Conservation (phyloP, 257 asterid genomes). For the Fraxinus americana region DNA sequence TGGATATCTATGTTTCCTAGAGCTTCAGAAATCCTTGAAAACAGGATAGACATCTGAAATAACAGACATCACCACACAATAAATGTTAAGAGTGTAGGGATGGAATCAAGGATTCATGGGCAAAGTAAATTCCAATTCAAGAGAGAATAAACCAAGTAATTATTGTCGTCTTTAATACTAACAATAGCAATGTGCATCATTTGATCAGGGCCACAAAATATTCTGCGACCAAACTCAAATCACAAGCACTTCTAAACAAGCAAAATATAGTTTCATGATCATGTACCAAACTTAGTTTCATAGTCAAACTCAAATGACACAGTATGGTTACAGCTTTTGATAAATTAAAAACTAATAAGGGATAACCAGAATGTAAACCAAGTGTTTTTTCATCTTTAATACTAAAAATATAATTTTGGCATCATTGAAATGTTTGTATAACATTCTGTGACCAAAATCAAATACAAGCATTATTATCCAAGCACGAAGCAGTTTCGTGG, state of each 20-base stretch:
- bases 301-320: constrained; percentile 8
- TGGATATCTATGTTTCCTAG: background rate
- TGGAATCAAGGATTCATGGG: background rate
- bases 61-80: background rate
- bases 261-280: background rate
- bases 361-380: background rate
- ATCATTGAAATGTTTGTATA: background rate
- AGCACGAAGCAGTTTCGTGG: background rate
- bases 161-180: background rate
- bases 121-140: background rate
- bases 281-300: constrained; percentile 8
- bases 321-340: background rate
- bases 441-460: background rate
- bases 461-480: background rate
- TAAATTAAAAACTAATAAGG: background rate
- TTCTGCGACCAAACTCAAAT: background rate
- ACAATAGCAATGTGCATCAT: background rate
- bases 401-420: background rate
- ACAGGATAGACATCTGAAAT: background rate
- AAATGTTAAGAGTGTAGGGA: background rate
- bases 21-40: background rate
- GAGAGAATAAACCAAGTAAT: background rate
- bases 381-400: background rate
- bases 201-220: background rate
- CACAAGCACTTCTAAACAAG: background rate